Percentiles rank a stretch among this genome's conserved stretches.
phyloP scores from a whole-genome alignment of 495 filamentous ascomycete species.

The Beverwykella pulmonaria region DNA sequence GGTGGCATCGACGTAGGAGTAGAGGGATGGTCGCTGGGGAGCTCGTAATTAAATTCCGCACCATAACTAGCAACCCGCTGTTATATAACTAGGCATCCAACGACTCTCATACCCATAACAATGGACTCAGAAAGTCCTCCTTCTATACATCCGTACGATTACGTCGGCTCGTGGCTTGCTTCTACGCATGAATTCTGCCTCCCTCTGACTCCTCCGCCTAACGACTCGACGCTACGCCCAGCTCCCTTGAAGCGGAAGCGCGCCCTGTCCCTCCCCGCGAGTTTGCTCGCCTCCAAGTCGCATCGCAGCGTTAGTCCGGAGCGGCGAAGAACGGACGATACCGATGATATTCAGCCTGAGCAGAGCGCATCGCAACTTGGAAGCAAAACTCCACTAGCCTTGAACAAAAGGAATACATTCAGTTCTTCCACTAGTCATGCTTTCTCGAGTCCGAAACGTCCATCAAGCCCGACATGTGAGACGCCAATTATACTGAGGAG shows the following conservation, averaged over 20 bases:
- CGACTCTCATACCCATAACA: constrained; percentile 10
- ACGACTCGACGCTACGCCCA: constrained; percentile 7
- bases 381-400: too few relatives aligned
- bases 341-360: constrained; percentile 21
- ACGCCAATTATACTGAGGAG: too few relatives aligned
- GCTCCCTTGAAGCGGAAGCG: constrained; percentile 17
- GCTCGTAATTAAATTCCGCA: too few relatives aligned
- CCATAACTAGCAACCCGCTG: too few relatives aligned
- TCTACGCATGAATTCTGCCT: constrained; percentile 1
- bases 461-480: too few relatives aligned
- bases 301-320: constrained; percentile 27
- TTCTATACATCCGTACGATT: constrained; percentile 7
- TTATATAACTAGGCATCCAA: too few relatives aligned
- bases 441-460: too few relatives aligned
- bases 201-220: constrained; percentile 22
- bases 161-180: constrained; percentile 15
- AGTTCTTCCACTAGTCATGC: too few relatives aligned
- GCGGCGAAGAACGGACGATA: constrained; percentile 27
- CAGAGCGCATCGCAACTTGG: constrained; percentile 23
- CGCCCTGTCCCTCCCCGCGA: constrained; percentile 27
- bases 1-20: too few relatives aligned
- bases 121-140: constrained; percentile 11
- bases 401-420: too few relatives aligned
- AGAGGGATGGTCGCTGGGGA: too few relatives aligned
- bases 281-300: constrained; percentile 2